These are phyloP conservation scores for Triticum monococcum DNA, from an alignment of 176 grass and related monocot genomes.

Conservation along the genomic window DNA sequence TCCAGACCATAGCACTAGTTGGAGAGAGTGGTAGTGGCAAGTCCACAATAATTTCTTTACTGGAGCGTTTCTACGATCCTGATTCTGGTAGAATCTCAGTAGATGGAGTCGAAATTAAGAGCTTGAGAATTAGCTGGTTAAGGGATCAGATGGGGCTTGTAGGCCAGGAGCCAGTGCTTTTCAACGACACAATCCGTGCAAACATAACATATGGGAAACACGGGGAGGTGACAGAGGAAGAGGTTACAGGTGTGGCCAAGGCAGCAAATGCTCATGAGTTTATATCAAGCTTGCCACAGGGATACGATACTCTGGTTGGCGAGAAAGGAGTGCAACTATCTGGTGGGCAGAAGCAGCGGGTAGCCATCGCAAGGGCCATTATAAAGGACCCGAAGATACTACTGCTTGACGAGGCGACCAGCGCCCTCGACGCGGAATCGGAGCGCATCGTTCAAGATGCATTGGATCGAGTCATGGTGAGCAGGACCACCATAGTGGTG, in stretches of 20 bases:
- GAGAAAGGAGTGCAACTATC: slow-evolving; percentile 62
- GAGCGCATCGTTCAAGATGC: slow-evolving; percentile 56
- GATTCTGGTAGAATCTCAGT: slow-evolving; percentile 57
- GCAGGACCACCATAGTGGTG: slow-evolving; percentile 55
- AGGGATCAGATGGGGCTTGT: slow-evolving; percentile 62
- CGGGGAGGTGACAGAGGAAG: slow-evolving; percentile 43
- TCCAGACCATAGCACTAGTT: slow-evolving; percentile 66
- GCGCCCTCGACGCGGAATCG: slow-evolving; percentile 51
- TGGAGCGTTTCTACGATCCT: slow-evolving; percentile 70
- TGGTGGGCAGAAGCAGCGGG: slow-evolving; percentile 58
- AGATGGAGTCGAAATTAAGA: slow-evolving; percentile 49
- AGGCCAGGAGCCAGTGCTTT: slow-evolving; percentile 56
- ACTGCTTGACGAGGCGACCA: slow-evolving; percentile 61
- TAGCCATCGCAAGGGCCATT: slow-evolving; percentile 66
- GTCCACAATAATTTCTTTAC: slow-evolving; percentile 65
- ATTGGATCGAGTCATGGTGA: slow-evolving; percentile 44
- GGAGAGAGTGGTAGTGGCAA: slow-evolving; percentile 80
- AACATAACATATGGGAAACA: slow-evolving; percentile 60
- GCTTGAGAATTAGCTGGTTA: slow-evolving; percentile 47
- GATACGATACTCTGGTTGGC: slow-evolving; percentile 51
- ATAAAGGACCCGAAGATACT: slow-evolving; percentile 64
- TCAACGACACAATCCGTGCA: slow-evolving; percentile 60
- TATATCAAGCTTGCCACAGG: slow-evolving; percentile 48
- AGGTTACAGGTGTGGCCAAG: slow-evolving; percentile 42
- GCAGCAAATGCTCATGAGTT: slow-evolving; percentile 60